Evolutionary conservation across 371 early-diverging fungal species (phyloP), one percentile per base, ranked within the genome.

Genomic region (Mucor mucedo): DNA sequence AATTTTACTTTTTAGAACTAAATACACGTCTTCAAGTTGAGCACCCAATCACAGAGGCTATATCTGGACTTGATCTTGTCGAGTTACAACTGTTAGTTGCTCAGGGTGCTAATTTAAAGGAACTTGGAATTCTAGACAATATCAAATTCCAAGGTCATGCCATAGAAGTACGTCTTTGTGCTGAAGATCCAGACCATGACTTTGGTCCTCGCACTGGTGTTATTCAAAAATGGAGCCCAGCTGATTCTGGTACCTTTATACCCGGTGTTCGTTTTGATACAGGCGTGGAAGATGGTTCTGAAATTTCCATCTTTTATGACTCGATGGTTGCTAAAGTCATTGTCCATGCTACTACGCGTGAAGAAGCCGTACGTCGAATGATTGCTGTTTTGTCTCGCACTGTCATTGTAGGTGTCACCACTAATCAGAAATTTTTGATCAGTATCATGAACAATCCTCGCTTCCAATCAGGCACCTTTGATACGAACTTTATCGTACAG

Each of bases 51-150:
- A 97, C 98, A 13, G 99, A 98, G 79, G 77, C 87, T 55, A 89
- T 96, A 49, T 95, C 96, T 45, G 93, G 93, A 0, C 69, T 95
- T n/a, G 98, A 99, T 80, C 79, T 99, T 14, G 98, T 97, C n/a
- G 95, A 94, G 64, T 80, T 87, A 62, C 91, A 92, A 79, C 80
- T 93, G 13, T 67, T 84, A 16, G 86, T 92, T 5, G 93, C 92
- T 16, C 83, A 86, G 54, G 88, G 83, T 58, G 78, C 77, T 3
- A 81, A 85, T 38, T 65, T 82, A 29, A 72, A 75, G 13, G 71
- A 84, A 30, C 57, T 76, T 2, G 73, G 78, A n/a, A 54, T 73
- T 1, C 54, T 80, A 41, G 85, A 88, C 57, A 75, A 79, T 35
- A 76, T 87, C 9, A 66, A 65, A 28, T 84, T 80, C 68, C 65